A percentile compares a stretch with the other conserved stretches of the same genome.
Conservation (phyloP, 768 basidiomycete genomes). For the Tricholoma flavovirens region DNA sequence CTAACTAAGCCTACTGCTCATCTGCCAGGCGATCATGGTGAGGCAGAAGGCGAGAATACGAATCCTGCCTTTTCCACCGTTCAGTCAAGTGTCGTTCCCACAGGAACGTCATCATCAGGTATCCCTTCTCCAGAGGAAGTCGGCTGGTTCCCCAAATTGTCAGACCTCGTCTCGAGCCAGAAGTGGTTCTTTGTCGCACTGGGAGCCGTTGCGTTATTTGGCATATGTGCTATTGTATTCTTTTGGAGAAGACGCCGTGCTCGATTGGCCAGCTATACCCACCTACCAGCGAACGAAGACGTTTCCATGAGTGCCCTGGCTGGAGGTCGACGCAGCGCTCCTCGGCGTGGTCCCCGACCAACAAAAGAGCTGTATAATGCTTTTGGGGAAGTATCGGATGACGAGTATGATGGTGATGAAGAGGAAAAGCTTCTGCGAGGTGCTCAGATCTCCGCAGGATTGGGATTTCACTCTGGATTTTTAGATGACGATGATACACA, state of each 20-base stretch:
- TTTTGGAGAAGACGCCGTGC: conserved; percentile 67
- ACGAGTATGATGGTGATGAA: conserved; percentile 64
- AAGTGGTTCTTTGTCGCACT: conserved; percentile 90
- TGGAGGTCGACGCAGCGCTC: conserved; percentile 24
- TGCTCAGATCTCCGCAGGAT: conserved; percentile 30
- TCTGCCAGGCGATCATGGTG: conserved; percentile 83
- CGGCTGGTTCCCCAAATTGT: conserved; percentile 81
- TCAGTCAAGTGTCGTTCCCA: conserved; percentile 19
- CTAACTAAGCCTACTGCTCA: conserved; percentile 81
- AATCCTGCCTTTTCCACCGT: conserved; percentile 60
- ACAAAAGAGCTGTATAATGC: conserved; percentile 95
- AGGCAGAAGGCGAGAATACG: conserved; percentile 72
- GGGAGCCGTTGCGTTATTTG: conserved; percentile 75
- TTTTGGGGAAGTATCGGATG: conserved; percentile 86
- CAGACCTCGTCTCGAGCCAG: conserved; percentile 63
- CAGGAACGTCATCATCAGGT: conserved; percentile 32
- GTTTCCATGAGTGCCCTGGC: conserved; percentile 73
- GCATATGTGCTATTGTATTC: conserved; percentile 61
- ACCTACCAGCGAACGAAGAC: conserved; percentile 58
- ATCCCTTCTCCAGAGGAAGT: conserved; percentile 43
- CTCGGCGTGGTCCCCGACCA: conserved; percentile 35
- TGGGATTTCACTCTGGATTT: conserved; percentile 75
- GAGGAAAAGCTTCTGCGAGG: conserved; percentile 62
- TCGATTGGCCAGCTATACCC: conserved; percentile 46
- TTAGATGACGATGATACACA: conserved; percentile 69